Evolutionary conservation across 2,329 filamentous ascomycete genomes (phyloP).

Genomic region (Alternaria longipes): DNA sequence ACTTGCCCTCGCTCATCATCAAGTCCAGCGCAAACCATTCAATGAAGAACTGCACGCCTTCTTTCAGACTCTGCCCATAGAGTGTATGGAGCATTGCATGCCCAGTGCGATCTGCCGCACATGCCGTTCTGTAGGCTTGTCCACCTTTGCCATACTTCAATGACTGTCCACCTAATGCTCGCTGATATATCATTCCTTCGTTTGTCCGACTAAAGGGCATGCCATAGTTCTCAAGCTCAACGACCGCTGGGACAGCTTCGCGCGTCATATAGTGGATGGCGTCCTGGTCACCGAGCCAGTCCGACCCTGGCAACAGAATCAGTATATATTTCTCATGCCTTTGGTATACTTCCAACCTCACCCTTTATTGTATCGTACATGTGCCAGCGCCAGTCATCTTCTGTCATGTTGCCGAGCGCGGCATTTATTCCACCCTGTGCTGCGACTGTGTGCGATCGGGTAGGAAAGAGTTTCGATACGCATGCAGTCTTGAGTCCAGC

Average conservation of each 20-base stretch:
- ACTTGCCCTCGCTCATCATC: slow-evolving; percentile 59
- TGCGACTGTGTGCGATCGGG: slow-evolving; percentile 71
- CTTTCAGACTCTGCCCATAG: slow-evolving; percentile 60
- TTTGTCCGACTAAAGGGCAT: slow-evolving; percentile 62
- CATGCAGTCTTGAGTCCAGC: slow-evolving; percentile 72
- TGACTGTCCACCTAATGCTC: slow-evolving; percentile 60
- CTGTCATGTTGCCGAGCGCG: slow-evolving; percentile 64
- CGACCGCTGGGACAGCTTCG: slow-evolving; percentile 63
- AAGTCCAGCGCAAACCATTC: slow-evolving; percentile 62
- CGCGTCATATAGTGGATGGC: slow-evolving; percentile 69
- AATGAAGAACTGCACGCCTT: slow-evolving; percentile 61
- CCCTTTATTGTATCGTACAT: slow-evolving; percentile 63
- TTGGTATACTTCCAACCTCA: not conserved
- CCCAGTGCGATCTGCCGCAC: slow-evolving; percentile 59
- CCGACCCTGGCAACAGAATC: slow-evolving; percentile 60
- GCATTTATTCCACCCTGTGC: slow-evolving; percentile 72
- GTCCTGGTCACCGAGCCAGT: slow-evolving; percentile 69
- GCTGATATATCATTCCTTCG: slow-evolving; percentile 59
- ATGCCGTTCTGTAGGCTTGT: slow-evolving; percentile 59
- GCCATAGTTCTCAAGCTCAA: slow-evolving; percentile 65
- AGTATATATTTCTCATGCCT: accelerated
- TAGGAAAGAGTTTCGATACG: slow-evolving; percentile 71
- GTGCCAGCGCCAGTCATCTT: slow-evolving; percentile 68
- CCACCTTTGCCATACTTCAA: slow-evolving; percentile 59
- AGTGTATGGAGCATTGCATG: slow-evolving; percentile 62